Base-by-base conservation (phyloP, 345 rosid genomes). In the Salix viminalis region DNA sequence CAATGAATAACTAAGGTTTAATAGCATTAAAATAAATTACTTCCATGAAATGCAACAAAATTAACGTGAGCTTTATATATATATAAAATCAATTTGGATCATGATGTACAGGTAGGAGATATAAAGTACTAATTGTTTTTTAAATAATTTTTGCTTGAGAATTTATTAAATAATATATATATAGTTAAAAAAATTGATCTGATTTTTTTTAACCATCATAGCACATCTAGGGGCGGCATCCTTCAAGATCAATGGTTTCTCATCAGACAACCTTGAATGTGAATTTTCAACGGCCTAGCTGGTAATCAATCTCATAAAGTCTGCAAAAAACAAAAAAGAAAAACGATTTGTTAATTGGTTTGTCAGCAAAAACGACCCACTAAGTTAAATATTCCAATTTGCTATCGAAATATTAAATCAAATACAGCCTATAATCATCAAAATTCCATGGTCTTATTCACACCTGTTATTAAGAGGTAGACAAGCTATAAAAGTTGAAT, bases 231-330 rank as follows among this genome's bases (percentile, higher is more conserved):
- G 72, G 54, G 21, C 62, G 69, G 42, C 42, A 15, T 18, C 10
- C 62, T 21, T 34, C 48, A 50, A n/a, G 64, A 61, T 69, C 69
- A 21, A 14, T 26, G 46, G 11, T 48, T 65, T 62, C 70, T 23
- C 70, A 65, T 39, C 21, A 21, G 50, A 70, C 7, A 65, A 16
- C 19, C 37, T 4, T 70, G 81, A 72, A 67, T 26, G 28, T 76
- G 58, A 67, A 78, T 72, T 84, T 52, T 84, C 85, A 75, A 79
- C 81, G 14, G 41, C 72, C 72, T 67, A 48, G 83, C 79, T 72
- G 85, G 83, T 76, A 28, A 77, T 78, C 79, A 71, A 46, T 62
- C 23, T 21, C 9, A 28, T 5, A 85, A 88, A 83, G 88, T 86
- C 86, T 30, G 46, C 83, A 73, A 79, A 78, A 82, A 70, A 85